Evolutionary conservation across 805 yeast genomes (phyloP), one percentile per base, ranked within the genome.

Genomic region (Jamesozyma piceae): DNA sequence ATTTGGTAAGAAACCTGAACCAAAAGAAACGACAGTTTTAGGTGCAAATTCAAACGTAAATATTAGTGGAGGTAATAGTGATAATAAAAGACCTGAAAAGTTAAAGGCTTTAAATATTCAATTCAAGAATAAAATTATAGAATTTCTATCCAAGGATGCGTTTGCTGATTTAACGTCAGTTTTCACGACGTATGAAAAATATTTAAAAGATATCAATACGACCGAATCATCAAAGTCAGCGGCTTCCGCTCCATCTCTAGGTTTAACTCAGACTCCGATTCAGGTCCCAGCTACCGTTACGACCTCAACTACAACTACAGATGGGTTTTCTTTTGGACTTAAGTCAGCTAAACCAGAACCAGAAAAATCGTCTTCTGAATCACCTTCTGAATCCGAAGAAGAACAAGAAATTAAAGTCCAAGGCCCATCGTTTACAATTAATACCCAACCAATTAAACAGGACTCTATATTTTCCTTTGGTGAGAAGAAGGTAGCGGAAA

Each of bases 361-460:
- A n/a, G n/a, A n/a, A n/a, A n/a, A n/a, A n/a, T n/a, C n/a, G n/a
- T n/a, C n/a, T n/a, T 18, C 27, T n/a, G 40, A 32, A 14, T 40
- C 51, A 3, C 28, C 41, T 3, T 38, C 42, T 5, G 47, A 43
- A 31, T 3, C 17, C 17, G 54, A 51, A 13, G 52, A 53, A 2
- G 84, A 78, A 28, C 77, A 78, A 18, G 83, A 78, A 30, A 62
- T 79, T 21, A 80, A 78, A 55, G 73, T 82, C 24, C 75, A 83
- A 59, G 94, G 94, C 1, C 94, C 95, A 18, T 62, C 69, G 13
- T 85, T 85, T 57, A 71, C 69, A 8, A 48, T 75, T 26, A 58
- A 56, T 14, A 53, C 66, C 24, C 68, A 72, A 24, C 80, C 80
- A 42, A 70, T 70, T 3, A 67, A 75, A 2, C 66, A 67, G 3